These are phyloP conservation scores for Lasiodiplodia citricola DNA, from an alignment of 2,329 filamentous ascomycete species.

Conservation along the genomic window DNA sequence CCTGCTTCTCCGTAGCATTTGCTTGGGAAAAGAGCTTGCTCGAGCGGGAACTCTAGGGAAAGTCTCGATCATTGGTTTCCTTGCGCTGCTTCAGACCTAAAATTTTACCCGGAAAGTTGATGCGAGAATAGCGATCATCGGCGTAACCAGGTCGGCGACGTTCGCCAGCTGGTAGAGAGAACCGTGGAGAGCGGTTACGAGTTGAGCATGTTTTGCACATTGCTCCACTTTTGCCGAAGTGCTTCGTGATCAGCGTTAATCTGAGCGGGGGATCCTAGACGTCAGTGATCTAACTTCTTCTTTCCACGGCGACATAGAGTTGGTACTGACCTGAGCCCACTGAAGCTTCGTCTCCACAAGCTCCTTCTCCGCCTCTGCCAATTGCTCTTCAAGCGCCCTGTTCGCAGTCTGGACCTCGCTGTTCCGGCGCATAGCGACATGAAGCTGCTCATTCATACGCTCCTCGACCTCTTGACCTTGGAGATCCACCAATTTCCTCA, in stretches of 20 bases:
- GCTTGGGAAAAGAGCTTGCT: neutral
- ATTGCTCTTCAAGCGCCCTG: constrained; percentile 81
- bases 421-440: constrained; percentile 89
- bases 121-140: neutral
- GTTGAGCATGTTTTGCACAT: constrained; percentile 53
- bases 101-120: neutral
- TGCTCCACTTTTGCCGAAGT: constrained; percentile 56
- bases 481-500: constrained; percentile 84
- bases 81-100: neutral
- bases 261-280: constrained; percentile 30
- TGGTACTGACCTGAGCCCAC: constrained; percentile 81
- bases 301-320: neutral
- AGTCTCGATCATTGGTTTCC: neutral
- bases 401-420: constrained; percentile 95
- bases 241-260: constrained; percentile 55
- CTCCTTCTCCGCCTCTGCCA: constrained; percentile 89
- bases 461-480: constrained; percentile 89
- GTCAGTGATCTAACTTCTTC: constrained; percentile 13
- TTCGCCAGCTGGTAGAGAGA: neutral
- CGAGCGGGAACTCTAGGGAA: neutral
- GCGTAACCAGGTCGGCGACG: neutral
- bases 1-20: neutral
- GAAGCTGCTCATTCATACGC: constrained; percentile 81
- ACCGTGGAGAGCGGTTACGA: constrained; percentile 9
- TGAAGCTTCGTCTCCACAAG: constrained; percentile 93